Conservation (phyloP, 208 protist genomes). For the Crithidia bombi region DNA sequence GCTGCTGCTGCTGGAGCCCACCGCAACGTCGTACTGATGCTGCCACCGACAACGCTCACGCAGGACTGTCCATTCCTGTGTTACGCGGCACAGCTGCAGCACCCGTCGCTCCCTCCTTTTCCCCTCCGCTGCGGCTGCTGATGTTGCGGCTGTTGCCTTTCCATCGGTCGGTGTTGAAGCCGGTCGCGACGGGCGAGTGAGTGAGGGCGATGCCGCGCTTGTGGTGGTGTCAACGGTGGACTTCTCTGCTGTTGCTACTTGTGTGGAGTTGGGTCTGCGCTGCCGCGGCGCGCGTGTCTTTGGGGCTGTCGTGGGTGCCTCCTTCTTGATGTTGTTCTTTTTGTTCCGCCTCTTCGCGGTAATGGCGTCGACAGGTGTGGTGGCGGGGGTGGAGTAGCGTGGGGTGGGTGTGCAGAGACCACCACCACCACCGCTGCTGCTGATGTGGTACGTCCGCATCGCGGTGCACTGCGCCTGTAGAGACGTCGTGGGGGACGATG, state of each 20-base stretch:
- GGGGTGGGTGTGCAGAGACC: too few species aligned
- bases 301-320: conserved; percentile 3
- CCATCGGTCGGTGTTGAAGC: not conserved
- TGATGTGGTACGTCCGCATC: too few species aligned
- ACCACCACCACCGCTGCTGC: too few species aligned
- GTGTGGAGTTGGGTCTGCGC: not conserved
- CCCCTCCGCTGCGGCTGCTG: not conserved
- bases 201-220: not conserved
- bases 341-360: not conserved
- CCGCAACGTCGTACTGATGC: not conserved
- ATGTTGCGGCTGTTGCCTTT: not conserved
- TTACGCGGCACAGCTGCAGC: conserved; percentile 5
- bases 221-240: not conserved
- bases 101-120: not conserved
- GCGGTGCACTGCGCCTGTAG: too few species aligned
- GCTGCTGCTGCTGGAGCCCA: not conserved
- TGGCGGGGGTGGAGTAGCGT: too few species aligned
- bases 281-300: not conserved
- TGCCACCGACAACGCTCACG: conserved; percentile 18
- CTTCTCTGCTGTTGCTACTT: not conserved
- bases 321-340: not conserved
- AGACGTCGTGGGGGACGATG: too few species aligned
- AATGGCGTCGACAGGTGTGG: not conserved
- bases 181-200: not conserved
- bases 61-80: conserved; percentile 20